Evolutionary conservation across 495 filamentous ascomycete genomes (phyloP), one percentile per base, ranked within the genome.

Genomic region (Aspergillus bridgeri): DNA sequence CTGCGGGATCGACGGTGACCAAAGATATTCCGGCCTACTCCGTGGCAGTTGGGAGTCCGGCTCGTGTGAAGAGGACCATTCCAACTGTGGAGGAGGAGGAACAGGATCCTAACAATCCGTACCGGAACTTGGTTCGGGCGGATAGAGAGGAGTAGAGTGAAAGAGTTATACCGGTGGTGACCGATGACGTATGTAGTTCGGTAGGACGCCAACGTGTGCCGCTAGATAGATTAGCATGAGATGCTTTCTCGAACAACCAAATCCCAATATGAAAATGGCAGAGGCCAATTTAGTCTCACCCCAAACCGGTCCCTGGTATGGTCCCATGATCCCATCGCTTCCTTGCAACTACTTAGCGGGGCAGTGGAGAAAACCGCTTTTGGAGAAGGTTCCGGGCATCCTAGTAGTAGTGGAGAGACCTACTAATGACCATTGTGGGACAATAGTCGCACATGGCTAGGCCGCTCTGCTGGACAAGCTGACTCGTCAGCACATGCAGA

Each of bases 1-100:
- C 70, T 3, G 74, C 74, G 2, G 73, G 73, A 2, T 67, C 68
- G 0, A 65, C 80, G 9, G 79, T 83, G 18, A 75, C 72, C 0
- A 76, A 65, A 52, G 69, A 75, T 57, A 71, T 82, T 38, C 70
- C 72, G 20, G 47, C 59, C 1, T 73, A 64, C 22, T 71, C 66
- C 15, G 65, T 80, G 19, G 75, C 72, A 0, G 66, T 77, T 15
- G 76, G 77, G 3, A 62, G 52, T 21, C 73, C 74, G 11, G 74
- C 71, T 45, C 60, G 60, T 23, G 66, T 73, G 24, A 57, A 68
- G 3, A 75, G 71, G 65, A 80, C 71, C 48, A 69, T 79, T 27
- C 60, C 60, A 3, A 65, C 69, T 9, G 64, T 68, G 7, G 63
- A 64, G 60, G 59, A 68, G 58, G 66, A 68, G 48, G 53, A 63